A percentile compares a stretch with the other conserved stretches of the same genome.
Conservation (phyloP, 225 moss, liverwort and hornwort genomes). For the Marchantia polymorpha region DNA sequence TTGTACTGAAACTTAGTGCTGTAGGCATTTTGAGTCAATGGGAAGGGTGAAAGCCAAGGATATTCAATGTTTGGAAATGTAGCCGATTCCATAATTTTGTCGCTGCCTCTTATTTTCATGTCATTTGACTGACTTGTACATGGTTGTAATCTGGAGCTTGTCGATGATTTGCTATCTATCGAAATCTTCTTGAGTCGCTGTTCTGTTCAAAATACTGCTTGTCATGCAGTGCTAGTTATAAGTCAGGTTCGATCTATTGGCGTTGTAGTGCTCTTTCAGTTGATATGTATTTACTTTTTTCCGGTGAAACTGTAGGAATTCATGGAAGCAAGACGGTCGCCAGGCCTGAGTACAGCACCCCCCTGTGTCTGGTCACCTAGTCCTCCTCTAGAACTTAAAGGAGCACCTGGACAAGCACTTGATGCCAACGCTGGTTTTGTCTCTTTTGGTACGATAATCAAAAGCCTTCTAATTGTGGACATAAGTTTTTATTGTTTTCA, state of each 20-base stretch:
- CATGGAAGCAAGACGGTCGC: conserved; percentile 93
- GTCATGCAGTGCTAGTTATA: background rate
- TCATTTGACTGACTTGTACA: background rate
- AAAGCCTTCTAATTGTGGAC: too few relatives aligned
- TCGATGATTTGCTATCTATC: background rate
- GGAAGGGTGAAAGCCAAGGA: too few relatives aligned
- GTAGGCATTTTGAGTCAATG: too few relatives aligned
- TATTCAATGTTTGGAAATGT: too few relatives aligned
- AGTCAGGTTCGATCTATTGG: background rate
- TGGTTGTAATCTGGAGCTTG: background rate
- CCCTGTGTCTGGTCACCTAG: conserved; percentile 96
- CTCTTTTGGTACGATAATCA: conserved; percentile 61
- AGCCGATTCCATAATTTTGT: too few relatives aligned
- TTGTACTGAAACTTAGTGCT: too few relatives aligned
- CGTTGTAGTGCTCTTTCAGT: background rate
- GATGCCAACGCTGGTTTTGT: conserved; percentile 99
- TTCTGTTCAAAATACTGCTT: background rate
- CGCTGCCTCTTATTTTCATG: background rate
- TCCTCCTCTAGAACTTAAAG: conserved; percentile 90
- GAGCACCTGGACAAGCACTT: conserved; percentile 83
- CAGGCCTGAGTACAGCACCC: conserved; percentile 78
- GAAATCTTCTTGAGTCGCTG: background rate
- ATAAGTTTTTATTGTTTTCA: too few relatives aligned
- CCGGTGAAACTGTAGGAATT: conserved; percentile 59
- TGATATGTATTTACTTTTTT: background rate